These are phyloP conservation scores for Alloteropsis angusta DNA, from an alignment of 202 grass and related monocot genomes.

Conservation along the genomic window DNA sequence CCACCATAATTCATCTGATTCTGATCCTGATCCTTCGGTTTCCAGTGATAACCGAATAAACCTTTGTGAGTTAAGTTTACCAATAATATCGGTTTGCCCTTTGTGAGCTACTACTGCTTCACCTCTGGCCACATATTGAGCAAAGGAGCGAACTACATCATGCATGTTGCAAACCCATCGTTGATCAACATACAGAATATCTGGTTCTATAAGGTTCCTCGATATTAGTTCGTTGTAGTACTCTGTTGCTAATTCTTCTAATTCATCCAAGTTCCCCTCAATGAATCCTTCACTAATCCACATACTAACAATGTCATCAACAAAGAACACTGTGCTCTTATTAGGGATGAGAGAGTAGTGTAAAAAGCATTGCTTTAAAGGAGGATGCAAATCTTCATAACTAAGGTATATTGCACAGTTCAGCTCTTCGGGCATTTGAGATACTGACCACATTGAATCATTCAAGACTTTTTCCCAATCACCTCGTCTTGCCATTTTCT, in stretches of 20 bases:
- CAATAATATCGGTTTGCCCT: background rate
- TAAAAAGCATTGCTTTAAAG: too few species aligned
- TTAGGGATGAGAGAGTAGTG: too few species aligned
- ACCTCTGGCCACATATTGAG: conserved; percentile 24
- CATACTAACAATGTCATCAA: background rate
- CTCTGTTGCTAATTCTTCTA: background rate
- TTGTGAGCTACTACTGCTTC: conserved; percentile 20
- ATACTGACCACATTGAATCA: background rate
- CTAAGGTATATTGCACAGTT: too few species aligned
- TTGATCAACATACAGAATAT: background rate
- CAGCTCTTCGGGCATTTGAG: too few species aligned
- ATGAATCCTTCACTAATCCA: conserved; percentile 49
- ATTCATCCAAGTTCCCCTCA: background rate
- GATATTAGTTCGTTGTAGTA: conserved; percentile 28
- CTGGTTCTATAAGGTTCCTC: conserved; percentile 40
- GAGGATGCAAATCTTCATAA: too few species aligned
- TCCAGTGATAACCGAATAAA: background rate
- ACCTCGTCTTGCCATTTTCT: background rate
- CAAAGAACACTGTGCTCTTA: too few species aligned
- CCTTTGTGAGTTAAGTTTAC: background rate
- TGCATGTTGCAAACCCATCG: conserved; percentile 30
- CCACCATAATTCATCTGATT: background rate
- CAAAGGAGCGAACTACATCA: conserved; percentile 43
- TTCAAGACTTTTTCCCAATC: background rate
- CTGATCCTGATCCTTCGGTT: background rate